These are phyloP conservation scores for Xylaria sp. DNA, from an alignment of 2,329 filamentous ascomycete species.

Conservation along the genomic window DNA sequence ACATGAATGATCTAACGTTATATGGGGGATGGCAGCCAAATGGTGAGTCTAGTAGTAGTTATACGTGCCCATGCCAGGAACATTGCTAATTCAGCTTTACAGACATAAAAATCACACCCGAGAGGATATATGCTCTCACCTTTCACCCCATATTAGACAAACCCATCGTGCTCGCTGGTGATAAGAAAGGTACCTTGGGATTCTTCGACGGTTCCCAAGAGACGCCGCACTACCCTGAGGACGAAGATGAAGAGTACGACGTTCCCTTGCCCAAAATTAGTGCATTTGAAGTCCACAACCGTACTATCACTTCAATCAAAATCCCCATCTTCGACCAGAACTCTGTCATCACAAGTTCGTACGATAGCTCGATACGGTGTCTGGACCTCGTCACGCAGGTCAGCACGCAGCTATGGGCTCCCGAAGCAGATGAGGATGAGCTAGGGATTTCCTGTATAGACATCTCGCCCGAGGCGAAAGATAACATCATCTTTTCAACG, in stretches of 20 bases:
- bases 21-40: conserved; percentile 88
- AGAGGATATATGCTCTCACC: conserved; percentile 85
- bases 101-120: conserved; percentile 93
- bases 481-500: conserved; percentile 87
- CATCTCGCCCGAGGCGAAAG: conserved; percentile 75
- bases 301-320: conserved; percentile 87
- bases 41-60: conserved; percentile 60
- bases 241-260: conserved; percentile 75
- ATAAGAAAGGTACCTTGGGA: conserved; percentile 91
- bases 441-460: conserved; percentile 87
- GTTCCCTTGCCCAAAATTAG: conserved; percentile 81
- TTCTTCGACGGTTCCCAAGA: conserved; percentile 89
- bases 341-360: conserved; percentile 84
- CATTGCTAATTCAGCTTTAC: conserved; percentile 13
- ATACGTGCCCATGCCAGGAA: neutral
- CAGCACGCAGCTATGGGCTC: conserved; percentile 84
- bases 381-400: conserved; percentile 84
- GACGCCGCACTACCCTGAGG: conserved; percentile 61
- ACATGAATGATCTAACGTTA: conserved; percentile 80
- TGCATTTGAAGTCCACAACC: conserved; percentile 87
- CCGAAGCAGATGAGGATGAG: conserved; percentile 74
- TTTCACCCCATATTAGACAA: conserved; percentile 92
- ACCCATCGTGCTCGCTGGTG: conserved; percentile 89
- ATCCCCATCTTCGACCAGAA: conserved; percentile 80
- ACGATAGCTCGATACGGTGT: conserved; percentile 91